Percentiles rank a stretch among this genome's conserved stretches.
Conservation (phyloP, 768 basidiomycete genomes). For the Arthromyces matolae region DNA sequence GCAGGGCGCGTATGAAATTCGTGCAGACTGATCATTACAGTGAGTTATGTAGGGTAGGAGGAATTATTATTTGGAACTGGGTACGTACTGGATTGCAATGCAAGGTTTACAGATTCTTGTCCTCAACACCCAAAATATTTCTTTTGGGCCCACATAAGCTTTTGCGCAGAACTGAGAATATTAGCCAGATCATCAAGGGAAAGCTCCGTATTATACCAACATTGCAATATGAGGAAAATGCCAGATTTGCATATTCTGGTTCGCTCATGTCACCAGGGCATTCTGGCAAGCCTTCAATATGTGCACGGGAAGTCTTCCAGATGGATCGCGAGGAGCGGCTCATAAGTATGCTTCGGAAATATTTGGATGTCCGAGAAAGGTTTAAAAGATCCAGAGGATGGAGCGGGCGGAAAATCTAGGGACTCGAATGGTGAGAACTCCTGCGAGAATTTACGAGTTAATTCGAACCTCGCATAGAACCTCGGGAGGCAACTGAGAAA, state of each 20-base stretch:
- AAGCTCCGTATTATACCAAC: conserved; percentile 9
- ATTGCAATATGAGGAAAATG: conserved; percentile 19
- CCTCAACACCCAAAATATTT: conserved; percentile 14
- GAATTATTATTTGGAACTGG: neutral
- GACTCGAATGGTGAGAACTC: neutral
- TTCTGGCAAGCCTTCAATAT: conserved; percentile 18
- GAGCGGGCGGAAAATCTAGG: conserved; percentile 20
- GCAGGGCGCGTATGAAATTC: too few species aligned
- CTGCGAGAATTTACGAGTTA: neutral
- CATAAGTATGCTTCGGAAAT: conserved; percentile 9
- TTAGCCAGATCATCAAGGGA: neutral
- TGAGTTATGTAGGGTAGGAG: neutral
- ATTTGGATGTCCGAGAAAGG: conserved; percentile 19
- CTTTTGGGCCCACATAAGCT: conserved; percentile 1
- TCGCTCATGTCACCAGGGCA: conserved; percentile 25
- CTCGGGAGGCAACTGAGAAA: conserved; percentile 25
- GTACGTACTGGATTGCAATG: conserved; percentile 12
- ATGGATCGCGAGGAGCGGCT: conserved; percentile 17
- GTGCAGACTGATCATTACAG: too few species aligned
- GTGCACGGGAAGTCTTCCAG: conserved; percentile 21
- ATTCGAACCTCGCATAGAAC: conserved; percentile 23
- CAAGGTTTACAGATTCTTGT: conserved; percentile 18
- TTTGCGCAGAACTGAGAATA: conserved; percentile 10
- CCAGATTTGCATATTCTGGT: conserved; percentile 23
- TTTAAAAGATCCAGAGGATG: conserved; percentile 17